Percentiles rank a stretch among this genome's conserved stretches.
Evolutionary conservation across 371 early-diverging fungal species (phyloP).

Genomic region (Cokeromyces recurvatus): DNA sequence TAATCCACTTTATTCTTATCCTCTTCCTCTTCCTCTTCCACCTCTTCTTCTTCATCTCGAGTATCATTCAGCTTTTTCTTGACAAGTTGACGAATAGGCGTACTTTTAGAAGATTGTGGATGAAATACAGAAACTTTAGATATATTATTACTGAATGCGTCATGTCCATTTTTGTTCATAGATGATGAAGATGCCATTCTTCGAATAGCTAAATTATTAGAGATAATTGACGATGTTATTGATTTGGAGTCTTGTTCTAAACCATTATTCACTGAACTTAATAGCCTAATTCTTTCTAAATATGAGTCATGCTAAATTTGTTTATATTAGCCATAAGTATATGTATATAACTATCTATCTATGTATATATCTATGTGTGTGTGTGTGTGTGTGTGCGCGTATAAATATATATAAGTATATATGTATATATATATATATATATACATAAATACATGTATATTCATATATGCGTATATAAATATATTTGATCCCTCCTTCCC

Average conservation of each 20-base stretch:
- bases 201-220: not conserved
- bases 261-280: constrained; percentile 2
- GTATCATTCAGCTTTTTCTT: not conserved
- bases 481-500: too few relatives aligned
- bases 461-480: too few relatives aligned
- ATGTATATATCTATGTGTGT: too few relatives aligned
- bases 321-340: not conserved
- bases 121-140: constrained; percentile 6
- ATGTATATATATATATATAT: too few relatives aligned
- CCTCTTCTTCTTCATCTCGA: too few relatives aligned
- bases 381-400: too few relatives aligned
- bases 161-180: too few relatives aligned
- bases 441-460: too few relatives aligned
- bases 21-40: not conserved
- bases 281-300: constrained; percentile 12
- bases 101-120: constrained; percentile 17
- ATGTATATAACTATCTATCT: too few relatives aligned
- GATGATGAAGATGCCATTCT: not conserved
- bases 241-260: constrained; percentile 1
- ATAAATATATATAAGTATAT: too few relatives aligned
- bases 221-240: not conserved
- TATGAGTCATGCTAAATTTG: constrained; percentile 21
- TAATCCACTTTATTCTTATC: not conserved
- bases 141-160: constrained; percentile 9
- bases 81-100: constrained; percentile 6